These are phyloP conservation scores for Leptographium lundbergii DNA, from an alignment of 2,329 filamentous ascomycete species.

Conservation along the genomic window DNA sequence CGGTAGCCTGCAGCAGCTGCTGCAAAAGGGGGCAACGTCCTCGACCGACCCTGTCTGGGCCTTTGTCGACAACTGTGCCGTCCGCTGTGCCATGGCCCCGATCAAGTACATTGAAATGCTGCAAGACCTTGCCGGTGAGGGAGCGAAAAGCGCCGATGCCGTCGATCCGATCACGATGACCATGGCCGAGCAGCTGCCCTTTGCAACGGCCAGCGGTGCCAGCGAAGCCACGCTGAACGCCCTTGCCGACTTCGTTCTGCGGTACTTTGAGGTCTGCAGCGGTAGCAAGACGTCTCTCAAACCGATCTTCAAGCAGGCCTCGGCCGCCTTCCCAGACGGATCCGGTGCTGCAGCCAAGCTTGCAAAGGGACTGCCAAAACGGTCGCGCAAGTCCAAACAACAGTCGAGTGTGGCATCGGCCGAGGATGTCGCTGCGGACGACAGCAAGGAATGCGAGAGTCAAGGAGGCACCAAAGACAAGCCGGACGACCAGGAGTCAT, in stretches of 20 bases:
- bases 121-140: conserved; percentile 33
- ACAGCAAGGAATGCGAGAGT: neutral
- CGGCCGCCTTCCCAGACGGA: conserved; percentile 22
- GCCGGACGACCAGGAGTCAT: conserved; percentile 15
- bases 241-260: conserved; percentile 45
- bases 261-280: conserved; percentile 38
- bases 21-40: conserved; percentile 6
- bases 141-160: conserved; percentile 16
- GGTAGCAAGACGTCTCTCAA: conserved; percentile 29
- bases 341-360: conserved; percentile 15
- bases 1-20: conserved; percentile 20
- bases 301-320: conserved; percentile 29
- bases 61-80: conserved; percentile 75
- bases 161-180: conserved; percentile 56
- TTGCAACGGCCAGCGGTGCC: conserved; percentile 36
- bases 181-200: conserved; percentile 68
- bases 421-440: neutral
- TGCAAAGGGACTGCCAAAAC: conserved; percentile 2
- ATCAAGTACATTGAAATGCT: conserved; percentile 73
- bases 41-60: conserved; percentile 38
- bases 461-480: neutral
- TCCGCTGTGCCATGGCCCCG: conserved; percentile 59
- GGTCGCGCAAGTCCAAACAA: neutral
- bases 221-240: conserved; percentile 25
- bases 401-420: too few relatives aligned